phyloP scores from a whole-genome alignment of 2,329 filamentous ascomycete genomes.

The Cercospora beticola region DNA sequence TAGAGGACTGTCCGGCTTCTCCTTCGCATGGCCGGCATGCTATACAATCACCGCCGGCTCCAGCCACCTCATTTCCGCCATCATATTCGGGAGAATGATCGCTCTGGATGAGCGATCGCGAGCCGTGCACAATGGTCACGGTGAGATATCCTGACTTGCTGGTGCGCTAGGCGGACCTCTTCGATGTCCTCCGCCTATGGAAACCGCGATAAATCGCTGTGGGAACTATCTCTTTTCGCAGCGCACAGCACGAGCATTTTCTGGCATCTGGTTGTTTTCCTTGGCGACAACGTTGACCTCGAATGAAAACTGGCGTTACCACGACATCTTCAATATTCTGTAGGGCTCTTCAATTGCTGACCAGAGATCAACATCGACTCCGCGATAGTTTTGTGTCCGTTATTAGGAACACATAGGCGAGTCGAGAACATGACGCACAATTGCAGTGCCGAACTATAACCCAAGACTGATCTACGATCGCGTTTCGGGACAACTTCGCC shows the following conservation, averaged over 20 bases:
- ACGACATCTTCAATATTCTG: neutral
- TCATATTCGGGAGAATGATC: neutral
- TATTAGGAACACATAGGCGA: neutral
- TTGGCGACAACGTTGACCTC: neutral
- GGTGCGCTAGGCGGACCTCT: neutral
- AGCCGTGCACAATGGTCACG: neutral
- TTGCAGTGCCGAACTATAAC: neutral
- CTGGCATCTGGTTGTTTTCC: neutral
- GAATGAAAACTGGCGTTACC: neutral
- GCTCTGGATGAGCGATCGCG: neutral
- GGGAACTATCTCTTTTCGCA: neutral
- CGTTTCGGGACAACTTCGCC: slow-evolving; percentile 1
- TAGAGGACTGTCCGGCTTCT: neutral
- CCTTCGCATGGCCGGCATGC: neutral
- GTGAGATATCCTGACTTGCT: neutral
- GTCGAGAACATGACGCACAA: neutral
- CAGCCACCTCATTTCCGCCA: neutral
- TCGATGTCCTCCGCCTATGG: neutral
- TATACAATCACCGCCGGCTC: neutral
- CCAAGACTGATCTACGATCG: slow-evolving; percentile 2
- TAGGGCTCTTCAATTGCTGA: neutral
- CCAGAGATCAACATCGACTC: neutral
- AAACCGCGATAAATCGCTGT: neutral
- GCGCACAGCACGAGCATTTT: neutral
- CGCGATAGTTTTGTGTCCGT: neutral